Evolutionary conservation across 177 flowering plant genomes (phyloP).

Genomic region (Vitis hybrid): DNA sequence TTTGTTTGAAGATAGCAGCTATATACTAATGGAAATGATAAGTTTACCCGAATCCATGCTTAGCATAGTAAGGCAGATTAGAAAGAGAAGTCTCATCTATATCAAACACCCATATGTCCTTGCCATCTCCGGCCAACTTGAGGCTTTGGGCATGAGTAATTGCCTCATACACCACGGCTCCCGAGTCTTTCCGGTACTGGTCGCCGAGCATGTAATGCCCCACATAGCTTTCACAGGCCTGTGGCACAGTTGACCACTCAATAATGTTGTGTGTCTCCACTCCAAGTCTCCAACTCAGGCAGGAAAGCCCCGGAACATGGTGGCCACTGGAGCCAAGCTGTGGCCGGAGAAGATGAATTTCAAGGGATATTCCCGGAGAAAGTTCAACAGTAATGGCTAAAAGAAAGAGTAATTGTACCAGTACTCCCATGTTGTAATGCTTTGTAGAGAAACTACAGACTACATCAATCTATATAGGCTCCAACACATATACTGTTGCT

Average conservation of each 20-base stretch:
- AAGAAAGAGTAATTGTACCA: not conserved
- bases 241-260: constrained; percentile 41
- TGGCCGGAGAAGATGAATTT: constrained; percentile 32
- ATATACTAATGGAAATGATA: too few relatives aligned
- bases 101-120: constrained; percentile 40
- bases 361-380: constrained; percentile 5
- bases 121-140: constrained; percentile 25
- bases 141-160: constrained; percentile 26
- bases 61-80: constrained; percentile 40
- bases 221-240: constrained; percentile 40
- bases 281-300: constrained; percentile 54
- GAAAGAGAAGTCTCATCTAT: constrained; percentile 47
- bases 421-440: too few relatives aligned
- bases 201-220: constrained; percentile 45
- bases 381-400: not conserved
- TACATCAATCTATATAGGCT: too few relatives aligned
- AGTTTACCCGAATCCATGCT: constrained; percentile 36
- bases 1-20: too few relatives aligned
- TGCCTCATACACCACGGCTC: constrained; percentile 28
- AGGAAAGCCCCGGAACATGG: constrained; percentile 18
- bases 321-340: constrained; percentile 23
- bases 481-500: too few relatives aligned
- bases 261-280: constrained; percentile 55
- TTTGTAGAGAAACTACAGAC: too few relatives aligned
- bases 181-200: constrained; percentile 40